These are phyloP conservation scores for Heterobasidion occidentale DNA, from an alignment of 1,284 basidiomycete genomes.

Conservation along the genomic window DNA sequence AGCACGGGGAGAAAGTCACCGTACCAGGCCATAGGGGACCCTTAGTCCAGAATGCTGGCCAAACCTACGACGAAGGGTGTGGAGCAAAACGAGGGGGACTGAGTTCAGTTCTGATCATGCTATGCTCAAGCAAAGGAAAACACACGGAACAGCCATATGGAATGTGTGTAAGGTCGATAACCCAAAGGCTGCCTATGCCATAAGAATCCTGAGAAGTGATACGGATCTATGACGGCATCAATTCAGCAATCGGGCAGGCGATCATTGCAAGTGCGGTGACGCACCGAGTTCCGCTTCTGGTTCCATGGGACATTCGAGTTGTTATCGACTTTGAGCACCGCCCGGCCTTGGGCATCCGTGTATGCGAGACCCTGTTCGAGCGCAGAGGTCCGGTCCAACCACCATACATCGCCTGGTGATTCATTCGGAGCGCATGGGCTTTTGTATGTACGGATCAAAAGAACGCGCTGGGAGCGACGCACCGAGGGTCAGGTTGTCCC, in stretches of 20 bases:
- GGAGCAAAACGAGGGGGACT: too few relatives aligned
- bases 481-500: constrained; percentile 60
- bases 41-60: constrained; percentile 35
- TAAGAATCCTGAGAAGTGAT: constrained; percentile 45
- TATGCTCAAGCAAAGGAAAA: constrained; percentile 1
- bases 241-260: not conserved
- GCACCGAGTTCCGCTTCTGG: constrained; percentile 48
- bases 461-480: constrained; percentile 14
- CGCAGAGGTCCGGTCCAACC: constrained; percentile 36
- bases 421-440: not conserved
- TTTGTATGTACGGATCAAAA: constrained; percentile 10
- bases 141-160: constrained; percentile 58
- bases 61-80: constrained; percentile 11
- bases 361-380: constrained; percentile 38
- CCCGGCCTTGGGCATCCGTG: constrained; percentile 40
- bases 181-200: constrained; percentile 37
- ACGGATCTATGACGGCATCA: constrained; percentile 30
- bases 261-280: constrained; percentile 15
- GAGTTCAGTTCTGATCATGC: not conserved
- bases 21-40: constrained; percentile 26
- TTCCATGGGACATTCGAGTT: constrained; percentile 35
- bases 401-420: constrained; percentile 43
- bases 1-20: too few relatives aligned
- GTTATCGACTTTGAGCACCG: constrained; percentile 56
- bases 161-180: constrained; percentile 38